A percentile compares a stretch with the other conserved stretches of the same genome.
Evolutionary conservation across 768 basidiomycete species (phyloP).

Genomic region (Leccinum sublutescens): DNA sequence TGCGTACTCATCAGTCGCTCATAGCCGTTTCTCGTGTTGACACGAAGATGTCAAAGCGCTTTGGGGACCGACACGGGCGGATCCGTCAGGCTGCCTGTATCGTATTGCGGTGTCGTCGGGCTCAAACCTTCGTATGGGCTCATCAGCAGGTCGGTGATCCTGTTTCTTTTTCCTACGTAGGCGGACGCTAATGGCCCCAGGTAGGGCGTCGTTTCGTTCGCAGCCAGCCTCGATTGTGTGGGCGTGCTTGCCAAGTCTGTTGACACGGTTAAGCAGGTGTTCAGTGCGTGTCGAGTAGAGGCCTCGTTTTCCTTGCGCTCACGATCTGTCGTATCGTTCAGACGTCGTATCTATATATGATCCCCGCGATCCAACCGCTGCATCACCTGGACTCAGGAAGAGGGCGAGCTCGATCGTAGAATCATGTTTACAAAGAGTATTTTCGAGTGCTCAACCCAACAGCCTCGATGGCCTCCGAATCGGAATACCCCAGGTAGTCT

Average conservation of each 20-base stretch:
- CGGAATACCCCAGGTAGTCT: slow-evolving; percentile 68
- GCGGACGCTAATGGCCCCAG: slow-evolving; percentile 37
- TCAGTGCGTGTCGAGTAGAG: slow-evolving; percentile 48
- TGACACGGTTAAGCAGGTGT: slow-evolving; percentile 49
- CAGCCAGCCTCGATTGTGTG: slow-evolving; percentile 93
- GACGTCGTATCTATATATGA: slow-evolving; percentile 50
- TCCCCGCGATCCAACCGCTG: slow-evolving; percentile 71
- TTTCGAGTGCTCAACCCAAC: neutral
- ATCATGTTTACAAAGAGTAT: neutral
- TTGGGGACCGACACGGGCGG: slow-evolving; percentile 95
- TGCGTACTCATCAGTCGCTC: slow-evolving; percentile 39
- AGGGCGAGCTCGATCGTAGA: slow-evolving; percentile 34
- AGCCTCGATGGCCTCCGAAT: slow-evolving; percentile 57
- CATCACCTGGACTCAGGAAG: slow-evolving; percentile 38
- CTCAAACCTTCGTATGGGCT: slow-evolving; percentile 95
- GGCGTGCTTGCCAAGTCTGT: slow-evolving; percentile 71
- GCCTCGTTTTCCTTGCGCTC: neutral
- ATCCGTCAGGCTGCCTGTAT: slow-evolving; percentile 88
- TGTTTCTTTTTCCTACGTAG: neutral
- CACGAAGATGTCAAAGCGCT: slow-evolving; percentile 50
- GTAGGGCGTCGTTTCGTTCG: slow-evolving; percentile 90
- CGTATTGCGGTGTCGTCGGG: slow-evolving; percentile 90
- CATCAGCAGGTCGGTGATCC: slow-evolving; percentile 65
- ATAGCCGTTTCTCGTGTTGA: slow-evolving; percentile 1
- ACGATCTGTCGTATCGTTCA: slow-evolving; percentile 11